phyloP scores from a whole-genome alignment of 2,329 filamentous ascomycete species.

The Penicillium sp. region DNA sequence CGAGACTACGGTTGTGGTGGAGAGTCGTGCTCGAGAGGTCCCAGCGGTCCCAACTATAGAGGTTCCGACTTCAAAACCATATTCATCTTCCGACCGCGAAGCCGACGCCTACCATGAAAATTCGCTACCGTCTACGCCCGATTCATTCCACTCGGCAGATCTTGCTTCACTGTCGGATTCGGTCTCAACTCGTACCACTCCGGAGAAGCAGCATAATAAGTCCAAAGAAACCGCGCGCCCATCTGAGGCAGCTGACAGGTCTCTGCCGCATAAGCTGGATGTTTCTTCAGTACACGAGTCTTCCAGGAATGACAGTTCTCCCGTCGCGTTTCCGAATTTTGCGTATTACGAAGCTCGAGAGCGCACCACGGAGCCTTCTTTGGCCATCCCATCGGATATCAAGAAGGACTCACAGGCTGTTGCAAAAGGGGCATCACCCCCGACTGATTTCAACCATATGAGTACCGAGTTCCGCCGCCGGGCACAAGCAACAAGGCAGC shows the following conservation, averaged over 20 bases:
- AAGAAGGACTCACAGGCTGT: not conserved
- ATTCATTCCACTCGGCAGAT: conserved; percentile 42
- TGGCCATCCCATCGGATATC: conserved; percentile 1
- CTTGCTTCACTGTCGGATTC: conserved; percentile 19
- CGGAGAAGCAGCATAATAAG: conserved; percentile 9
- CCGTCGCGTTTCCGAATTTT: not conserved
- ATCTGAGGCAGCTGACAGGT: not conserved
- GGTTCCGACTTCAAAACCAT: not conserved
- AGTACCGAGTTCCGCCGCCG: conserved; percentile 47
- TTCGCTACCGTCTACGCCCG: conserved; percentile 35
- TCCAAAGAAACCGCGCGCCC: not conserved
- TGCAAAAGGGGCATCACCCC: conserved; percentile 29
- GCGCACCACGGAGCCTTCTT: conserved; percentile 1
- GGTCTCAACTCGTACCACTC: conserved; percentile 21
- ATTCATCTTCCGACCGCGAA: not conserved
- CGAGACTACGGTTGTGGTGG: no score
- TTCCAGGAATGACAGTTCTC: not conserved
- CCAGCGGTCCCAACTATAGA: not conserved
- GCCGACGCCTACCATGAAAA: conserved; percentile 20
- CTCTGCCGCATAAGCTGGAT: not conserved
- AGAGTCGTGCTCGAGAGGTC: not conserved
- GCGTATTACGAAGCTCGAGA: conserved; percentile 2
- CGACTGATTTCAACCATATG: conserved; percentile 27
- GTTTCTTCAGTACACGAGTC: not conserved
- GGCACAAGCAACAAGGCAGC: conserved; percentile 51